Evolutionary conservation across 2,329 filamentous ascomycete species (phyloP), one percentile per base, ranked within the genome.

Genomic region (Pseudocercospora cruenta): DNA sequence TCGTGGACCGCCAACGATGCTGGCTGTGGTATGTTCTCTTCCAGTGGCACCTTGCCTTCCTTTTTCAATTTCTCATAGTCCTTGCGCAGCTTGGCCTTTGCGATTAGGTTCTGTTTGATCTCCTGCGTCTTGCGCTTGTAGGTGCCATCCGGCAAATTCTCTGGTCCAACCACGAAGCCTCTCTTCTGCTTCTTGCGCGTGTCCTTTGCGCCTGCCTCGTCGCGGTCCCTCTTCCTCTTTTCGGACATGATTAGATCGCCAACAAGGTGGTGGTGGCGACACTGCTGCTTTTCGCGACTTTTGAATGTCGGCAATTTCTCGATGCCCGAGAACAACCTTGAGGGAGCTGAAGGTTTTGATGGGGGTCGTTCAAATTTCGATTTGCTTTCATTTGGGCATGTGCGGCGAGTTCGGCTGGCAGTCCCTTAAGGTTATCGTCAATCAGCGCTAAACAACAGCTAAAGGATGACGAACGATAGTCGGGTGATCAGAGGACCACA

Each of bases 11-110:
- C 68, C 61, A 72, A 63, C 4, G 75, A 77, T 9, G 75, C 75
- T 14, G 75, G 75, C 53, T 69, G 54, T n/a, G 73, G 75, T 19
- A 78, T 65, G 24, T 64, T 63, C 53, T 77, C 75, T 55, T 76
- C 63, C 12, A 72, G 71, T 5, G 68, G 62, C 22, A 71, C 66
- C 36, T 71, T 69, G 19, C 71, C 69, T 76, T 87, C 81, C 47
- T 88, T 88, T 79, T 94, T 94, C 70, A 97, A 83, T 80, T 97
- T 97, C 69, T 91, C 91, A 77, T 97, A 97, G 49, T 91, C 87
- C 80, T 97, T 96, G 81, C 94, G 95, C 69, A 97, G 85, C 80
- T 97, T 97, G 67, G 94, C 93, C 78, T 95, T 96, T 79, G 93
- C 88, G 74, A 98, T 97, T 63, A 97, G 83, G 71, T 91, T 88